Percentiles rank a stretch among this genome's conserved stretches.
Evolutionary conservation across 257 asterid species (phyloP).

Genomic region (Capsicum pubescens): DNA sequence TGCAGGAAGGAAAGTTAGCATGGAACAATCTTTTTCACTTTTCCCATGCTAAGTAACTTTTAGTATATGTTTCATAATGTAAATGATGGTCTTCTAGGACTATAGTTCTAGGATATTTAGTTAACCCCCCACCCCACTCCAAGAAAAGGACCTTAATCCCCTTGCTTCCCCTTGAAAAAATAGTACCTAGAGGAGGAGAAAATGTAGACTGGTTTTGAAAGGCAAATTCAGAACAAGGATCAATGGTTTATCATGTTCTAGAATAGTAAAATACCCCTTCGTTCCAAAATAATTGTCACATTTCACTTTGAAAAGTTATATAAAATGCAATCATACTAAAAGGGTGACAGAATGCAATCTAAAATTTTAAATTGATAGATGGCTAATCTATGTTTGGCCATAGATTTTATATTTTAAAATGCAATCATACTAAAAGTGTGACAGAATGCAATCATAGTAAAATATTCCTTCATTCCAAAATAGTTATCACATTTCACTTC

Average conservation of each 20-base stretch:
- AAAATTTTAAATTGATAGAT: too few species aligned
- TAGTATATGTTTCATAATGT: background rate
- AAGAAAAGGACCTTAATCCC: background rate
- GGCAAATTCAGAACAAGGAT: background rate
- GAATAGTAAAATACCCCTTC: background rate
- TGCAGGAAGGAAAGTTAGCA: conserved; percentile 52
- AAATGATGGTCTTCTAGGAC: conserved; percentile 6
- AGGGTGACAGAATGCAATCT: too few species aligned
- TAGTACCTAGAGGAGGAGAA: conserved; percentile 23
- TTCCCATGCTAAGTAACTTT: conserved; percentile 64
- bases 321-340: too few species aligned
- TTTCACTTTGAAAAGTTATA: too few species aligned
- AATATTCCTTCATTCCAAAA: too few species aligned
- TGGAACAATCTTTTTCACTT: conserved; percentile 71
- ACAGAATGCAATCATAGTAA: too few species aligned
- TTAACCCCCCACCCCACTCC: background rate
- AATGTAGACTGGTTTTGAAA: conserved; percentile 14
- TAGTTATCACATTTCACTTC: too few species aligned
- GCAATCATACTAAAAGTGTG: too few species aligned
- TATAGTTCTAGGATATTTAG: conserved; percentile 17
- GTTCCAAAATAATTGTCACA: too few species aligned
- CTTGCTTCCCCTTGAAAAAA: conserved; percentile 27
- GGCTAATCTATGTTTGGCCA: too few species aligned
- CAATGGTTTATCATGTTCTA: background rate
- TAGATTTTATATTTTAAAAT: too few species aligned